Conservation (phyloP, 805 yeast species). For the Ogataea populi-albae region DNA sequence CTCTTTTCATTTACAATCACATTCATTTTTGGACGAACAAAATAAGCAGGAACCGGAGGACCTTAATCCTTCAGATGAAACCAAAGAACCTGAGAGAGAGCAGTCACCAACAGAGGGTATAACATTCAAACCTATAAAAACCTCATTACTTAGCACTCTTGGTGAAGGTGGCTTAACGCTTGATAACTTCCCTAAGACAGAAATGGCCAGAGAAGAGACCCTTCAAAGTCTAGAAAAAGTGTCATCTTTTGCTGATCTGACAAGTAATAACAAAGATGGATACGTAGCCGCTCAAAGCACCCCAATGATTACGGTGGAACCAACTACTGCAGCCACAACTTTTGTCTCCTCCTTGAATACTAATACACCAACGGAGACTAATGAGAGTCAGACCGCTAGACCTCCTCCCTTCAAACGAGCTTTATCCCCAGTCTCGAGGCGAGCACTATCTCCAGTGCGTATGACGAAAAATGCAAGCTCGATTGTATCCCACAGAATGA, state of each 20-base stretch:
- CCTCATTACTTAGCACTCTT: slow-evolving; percentile 44
- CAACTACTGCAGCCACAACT: slow-evolving; percentile 7
- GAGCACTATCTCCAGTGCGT: slow-evolving; percentile 15
- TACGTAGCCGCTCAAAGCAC: slow-evolving; percentile 3
- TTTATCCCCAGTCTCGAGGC: slow-evolving; percentile 18
- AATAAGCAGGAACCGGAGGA: not conserved
- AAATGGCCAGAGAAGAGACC: no score
- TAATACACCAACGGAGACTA: slow-evolving; percentile 9
- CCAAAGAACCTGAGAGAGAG: slow-evolving; percentile 1
- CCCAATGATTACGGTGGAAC: slow-evolving; percentile 9
- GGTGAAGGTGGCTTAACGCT: slow-evolving; percentile 48
- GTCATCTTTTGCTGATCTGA: slow-evolving; percentile 7
- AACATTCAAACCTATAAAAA: slow-evolving; percentile 46
- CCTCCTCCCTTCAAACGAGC: slow-evolving; percentile 3
- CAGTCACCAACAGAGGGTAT: slow-evolving; percentile 32
- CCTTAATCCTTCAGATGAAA: not conserved
- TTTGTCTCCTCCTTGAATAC: slow-evolving; percentile 13
- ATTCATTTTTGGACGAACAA: slow-evolving; percentile 13
- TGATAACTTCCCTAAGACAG: slow-evolving; percentile 30
- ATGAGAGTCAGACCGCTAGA: slow-evolving; percentile 4
- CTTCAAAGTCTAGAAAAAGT: no score
- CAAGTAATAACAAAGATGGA: slow-evolving; percentile 6
- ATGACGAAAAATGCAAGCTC: slow-evolving; percentile 9
- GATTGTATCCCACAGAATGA: slow-evolving; percentile 3
- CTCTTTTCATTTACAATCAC: slow-evolving; percentile 28